Evolutionary conservation across 129 eudicot genomes (phyloP), one percentile per base, ranked within the genome.

Genomic region (Flaveria linearis): DNA sequence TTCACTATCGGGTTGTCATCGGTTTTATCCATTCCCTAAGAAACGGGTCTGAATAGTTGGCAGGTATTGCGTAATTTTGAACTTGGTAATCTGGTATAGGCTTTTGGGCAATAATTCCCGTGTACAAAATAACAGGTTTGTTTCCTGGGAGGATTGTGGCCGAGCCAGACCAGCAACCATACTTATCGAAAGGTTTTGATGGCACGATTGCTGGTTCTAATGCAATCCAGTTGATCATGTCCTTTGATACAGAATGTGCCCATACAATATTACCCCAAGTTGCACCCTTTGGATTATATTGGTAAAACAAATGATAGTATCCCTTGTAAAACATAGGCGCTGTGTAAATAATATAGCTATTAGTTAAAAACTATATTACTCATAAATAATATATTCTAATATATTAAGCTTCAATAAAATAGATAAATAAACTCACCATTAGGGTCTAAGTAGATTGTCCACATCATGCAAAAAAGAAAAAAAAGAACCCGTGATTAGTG

Each of bases 161-260:
- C 0, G 93, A 88, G 0, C 93, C 93, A 7, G 93, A 83, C 93
- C 90, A 86, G 56, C 80, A 68, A 11, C 93, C 90, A 7, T 78
- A 78, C 22, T 23, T 76, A 17, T 88, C 93, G 9, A 74, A 86
- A 0, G 79, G 80, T 25, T 75, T 75, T 0, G 86, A 78, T n/a
- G 93, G 93, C 5, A 56, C 68, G 1, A 88, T 47, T 14, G 93
- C 90, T 0, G 75, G 84, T 4, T 76, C 71, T 22, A 83, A 63
- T 2, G 73, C 77, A 1, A 63, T 73, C 93, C 93, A 88, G 69
- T 80, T 88, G 82, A 88, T 66, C 58, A 88, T 57, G 76, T 88
- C 92, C 20, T 69, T 80, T 10, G 92, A 88, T 2, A 84, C 84
- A 0, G 92, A 85, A 69, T 88, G 92, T 11, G 82, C 92, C 92